A percentile compares a stretch with the other conserved stretches of the same genome.
Conservation (phyloP, 2,329 filamentous ascomycete genomes). For the Lasiodiplodia hormozganensis region DNA sequence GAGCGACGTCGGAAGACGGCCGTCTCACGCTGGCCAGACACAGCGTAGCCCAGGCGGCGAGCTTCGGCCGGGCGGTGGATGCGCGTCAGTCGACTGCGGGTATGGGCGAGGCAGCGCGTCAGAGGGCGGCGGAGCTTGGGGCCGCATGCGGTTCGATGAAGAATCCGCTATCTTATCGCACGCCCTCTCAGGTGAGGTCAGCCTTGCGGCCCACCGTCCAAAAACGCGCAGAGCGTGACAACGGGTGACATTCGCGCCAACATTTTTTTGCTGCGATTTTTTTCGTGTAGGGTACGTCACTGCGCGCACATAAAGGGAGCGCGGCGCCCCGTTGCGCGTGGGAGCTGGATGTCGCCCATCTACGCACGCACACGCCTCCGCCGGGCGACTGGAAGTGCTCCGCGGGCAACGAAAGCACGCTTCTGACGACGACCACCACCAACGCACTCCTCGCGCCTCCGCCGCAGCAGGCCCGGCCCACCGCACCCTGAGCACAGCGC, state of each 20-base stretch:
- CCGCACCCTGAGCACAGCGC: background rate
- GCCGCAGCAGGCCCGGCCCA: constrained; percentile 7
- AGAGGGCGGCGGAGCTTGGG: constrained; percentile 1
- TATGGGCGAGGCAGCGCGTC: background rate
- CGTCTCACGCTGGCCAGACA: constrained; percentile 17
- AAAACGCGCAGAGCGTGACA: constrained; percentile 21
- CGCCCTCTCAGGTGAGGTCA: constrained; percentile 17
- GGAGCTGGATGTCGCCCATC: background rate
- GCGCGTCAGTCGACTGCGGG: constrained; percentile 15
- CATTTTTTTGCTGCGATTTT: constrained; percentile 2
- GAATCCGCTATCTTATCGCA: constrained; percentile 22
- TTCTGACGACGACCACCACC: background rate
- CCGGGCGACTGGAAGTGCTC: constrained; percentile 20
- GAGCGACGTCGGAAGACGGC: constrained; percentile 22
- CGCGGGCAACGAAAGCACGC: constrained; percentile 7
- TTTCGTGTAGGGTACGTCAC: background rate
- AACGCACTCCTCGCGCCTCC: background rate
- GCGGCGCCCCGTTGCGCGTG: constrained; percentile 2
- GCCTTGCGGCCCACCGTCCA: constrained; percentile 10
- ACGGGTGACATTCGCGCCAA: constrained; percentile 10
- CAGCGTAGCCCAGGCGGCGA: background rate
- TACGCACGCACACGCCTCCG: background rate
- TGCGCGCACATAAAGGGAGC: constrained; percentile 11
- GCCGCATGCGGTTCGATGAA: constrained; percentile 13
- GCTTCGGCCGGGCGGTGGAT: constrained; percentile 20